These are phyloP conservation scores for Rosa rugosa DNA, from an alignment of 306 rosid genomes.

Conservation along the genomic window DNA sequence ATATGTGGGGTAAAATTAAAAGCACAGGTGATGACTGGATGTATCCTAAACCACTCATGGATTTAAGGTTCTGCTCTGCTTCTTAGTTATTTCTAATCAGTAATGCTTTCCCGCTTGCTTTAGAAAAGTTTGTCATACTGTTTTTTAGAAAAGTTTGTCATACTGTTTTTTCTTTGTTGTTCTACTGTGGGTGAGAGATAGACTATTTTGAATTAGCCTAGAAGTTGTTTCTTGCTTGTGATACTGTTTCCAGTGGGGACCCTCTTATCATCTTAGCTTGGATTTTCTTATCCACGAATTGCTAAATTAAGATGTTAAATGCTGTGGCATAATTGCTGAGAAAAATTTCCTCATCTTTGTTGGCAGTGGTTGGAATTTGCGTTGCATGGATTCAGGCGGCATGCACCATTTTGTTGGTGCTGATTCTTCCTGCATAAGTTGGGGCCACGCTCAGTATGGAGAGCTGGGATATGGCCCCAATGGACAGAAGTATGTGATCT, in stretches of 20 bases:
- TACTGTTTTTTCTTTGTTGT: neutral
- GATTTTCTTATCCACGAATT: neutral
- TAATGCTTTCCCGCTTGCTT: neutral
- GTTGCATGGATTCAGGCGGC: constrained; percentile 97
- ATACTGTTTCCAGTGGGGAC: neutral
- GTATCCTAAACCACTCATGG: constrained; percentile 98
- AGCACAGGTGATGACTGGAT: constrained; percentile 96
- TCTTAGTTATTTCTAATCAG: constrained; percentile 3
- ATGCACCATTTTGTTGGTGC: constrained; percentile 99
- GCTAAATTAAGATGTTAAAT: neutral
- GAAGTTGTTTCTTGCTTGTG: neutral
- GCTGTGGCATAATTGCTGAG: constrained; percentile 22
- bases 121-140: neutral
- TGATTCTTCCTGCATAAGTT: constrained; percentile 93
- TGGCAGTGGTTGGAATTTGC: constrained; percentile 88
- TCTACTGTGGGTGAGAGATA: neutral
- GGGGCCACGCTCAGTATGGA: constrained; percentile 98
- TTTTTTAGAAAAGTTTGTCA: neutral
- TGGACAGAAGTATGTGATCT: constrained; percentile 83
- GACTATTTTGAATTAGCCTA: neutral
- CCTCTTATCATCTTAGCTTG: neutral
- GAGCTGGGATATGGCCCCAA: constrained; percentile 96
- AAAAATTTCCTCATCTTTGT: neutral
- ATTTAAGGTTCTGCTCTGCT: constrained; percentile 69
- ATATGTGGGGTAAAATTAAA: constrained; percentile 98